phyloP scores from a whole-genome alignment of 1,284 basidiomycete species.

The Microbotryum saponariae region DNA sequence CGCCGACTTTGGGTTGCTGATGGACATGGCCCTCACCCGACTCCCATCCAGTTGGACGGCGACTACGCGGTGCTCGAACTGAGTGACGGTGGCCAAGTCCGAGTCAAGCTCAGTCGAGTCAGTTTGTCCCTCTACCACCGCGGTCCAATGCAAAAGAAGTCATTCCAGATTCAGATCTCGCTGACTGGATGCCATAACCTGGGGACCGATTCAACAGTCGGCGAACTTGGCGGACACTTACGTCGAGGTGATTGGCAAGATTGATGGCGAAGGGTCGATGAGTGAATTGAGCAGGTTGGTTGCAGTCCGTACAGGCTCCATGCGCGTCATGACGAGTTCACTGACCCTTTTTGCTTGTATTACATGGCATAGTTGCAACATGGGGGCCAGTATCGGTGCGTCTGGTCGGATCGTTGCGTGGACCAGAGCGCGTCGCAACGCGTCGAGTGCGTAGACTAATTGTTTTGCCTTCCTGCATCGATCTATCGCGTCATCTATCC shows the following conservation, averaged over 20 bases:
- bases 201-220: neutral
- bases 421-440: neutral
- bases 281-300: conserved; percentile 51
- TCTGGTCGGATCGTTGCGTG: neutral
- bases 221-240: conserved; percentile 50
- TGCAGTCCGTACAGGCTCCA: neutral
- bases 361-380: conserved; percentile 46
- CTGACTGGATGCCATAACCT: no score
- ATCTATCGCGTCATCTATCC: no score
- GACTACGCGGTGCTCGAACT: conserved; percentile 57
- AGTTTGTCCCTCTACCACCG: conserved; percentile 24
- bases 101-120: conserved; percentile 51
- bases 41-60: conserved; percentile 48
- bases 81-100: conserved; percentile 63
- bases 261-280: conserved; percentile 52
- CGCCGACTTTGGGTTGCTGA: no score
- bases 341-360: neutral
- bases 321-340: neutral
- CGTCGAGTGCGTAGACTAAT: neutral
- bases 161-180: no score
- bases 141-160: no score
- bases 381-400: conserved; percentile 63
- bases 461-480: no score
- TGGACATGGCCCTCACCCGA: neutral
- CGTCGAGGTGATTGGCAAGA: conserved; percentile 68